These are phyloP conservation scores for Ustilago nuda DNA, from an alignment of 1,284 basidiomycete genomes.

Conservation along the genomic window DNA sequence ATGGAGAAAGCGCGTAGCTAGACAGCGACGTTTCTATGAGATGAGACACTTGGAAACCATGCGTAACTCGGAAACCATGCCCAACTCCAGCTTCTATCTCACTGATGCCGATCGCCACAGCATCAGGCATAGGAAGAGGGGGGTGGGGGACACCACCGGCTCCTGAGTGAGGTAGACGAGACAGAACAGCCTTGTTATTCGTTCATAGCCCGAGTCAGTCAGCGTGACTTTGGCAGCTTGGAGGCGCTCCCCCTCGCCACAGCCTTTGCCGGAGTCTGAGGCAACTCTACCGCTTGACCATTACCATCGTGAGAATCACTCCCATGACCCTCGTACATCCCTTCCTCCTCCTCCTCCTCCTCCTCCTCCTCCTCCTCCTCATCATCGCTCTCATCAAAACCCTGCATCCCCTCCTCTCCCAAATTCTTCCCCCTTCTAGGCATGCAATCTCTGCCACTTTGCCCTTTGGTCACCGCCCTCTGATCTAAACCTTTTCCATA, in stretches of 20 bases:
- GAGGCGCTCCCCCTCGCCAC: not conserved
- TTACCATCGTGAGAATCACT: not conserved
- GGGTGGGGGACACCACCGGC: too few relatives aligned
- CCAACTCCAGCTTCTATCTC: too few relatives aligned
- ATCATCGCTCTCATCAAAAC: slow-evolving; percentile 25
- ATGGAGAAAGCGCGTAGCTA: too few relatives aligned
- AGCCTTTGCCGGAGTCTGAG: not conserved
- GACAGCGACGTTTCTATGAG: too few relatives aligned
- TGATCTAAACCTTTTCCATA: slow-evolving; percentile 32
- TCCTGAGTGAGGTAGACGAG: not conserved
- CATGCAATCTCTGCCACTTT: slow-evolving; percentile 33
- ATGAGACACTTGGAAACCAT: too few relatives aligned
- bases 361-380: slow-evolving; percentile 19
- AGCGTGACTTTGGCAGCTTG: not conserved
- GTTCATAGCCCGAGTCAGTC: too few relatives aligned
- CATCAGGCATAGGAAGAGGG: too few relatives aligned
- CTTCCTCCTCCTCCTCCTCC: not conserved
- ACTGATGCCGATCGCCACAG: too few relatives aligned
- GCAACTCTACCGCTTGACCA: not conserved
- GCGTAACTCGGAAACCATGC: too few relatives aligned
- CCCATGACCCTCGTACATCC: not conserved
- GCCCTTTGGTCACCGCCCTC: slow-evolving; percentile 37
- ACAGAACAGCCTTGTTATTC: too few relatives aligned
- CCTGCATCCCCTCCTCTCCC: not conserved
- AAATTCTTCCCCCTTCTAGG: slow-evolving; percentile 17